phyloP scores from a whole-genome alignment of 805 yeast genomes.

The Isabelozyma pseudorhagii region DNA sequence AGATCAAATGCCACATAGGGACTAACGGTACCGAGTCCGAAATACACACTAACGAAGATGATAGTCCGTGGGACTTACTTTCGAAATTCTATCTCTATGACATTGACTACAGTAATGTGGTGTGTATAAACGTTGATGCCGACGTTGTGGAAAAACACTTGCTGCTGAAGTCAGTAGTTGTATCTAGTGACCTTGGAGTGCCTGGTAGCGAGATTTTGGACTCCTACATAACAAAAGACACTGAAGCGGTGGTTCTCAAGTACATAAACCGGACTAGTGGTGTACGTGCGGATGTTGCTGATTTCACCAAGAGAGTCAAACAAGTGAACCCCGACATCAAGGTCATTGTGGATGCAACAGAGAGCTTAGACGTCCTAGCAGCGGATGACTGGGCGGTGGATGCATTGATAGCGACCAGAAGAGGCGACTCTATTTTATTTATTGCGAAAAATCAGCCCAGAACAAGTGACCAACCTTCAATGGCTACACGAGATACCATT shows the following conservation, averaged over 20 bases:
- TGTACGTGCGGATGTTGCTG: not conserved
- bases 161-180: not conserved
- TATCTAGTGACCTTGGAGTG: not conserved
- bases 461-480: not conserved
- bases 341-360: not conserved
- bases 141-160: not conserved
- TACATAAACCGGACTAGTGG: not conserved
- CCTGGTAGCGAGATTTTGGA: not conserved
- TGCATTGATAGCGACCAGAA: not conserved
- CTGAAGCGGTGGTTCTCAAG: not conserved
- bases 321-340: not conserved
- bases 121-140: not conserved
- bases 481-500: not conserved
- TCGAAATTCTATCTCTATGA: not conserved
- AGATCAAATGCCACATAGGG: not conserved
- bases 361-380: not conserved
- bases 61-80: not conserved
- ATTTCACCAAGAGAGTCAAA: not conserved
- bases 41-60: not conserved
- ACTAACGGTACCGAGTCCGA: not conserved
- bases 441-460: not conserved
- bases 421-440: not conserved
- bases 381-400: not conserved
- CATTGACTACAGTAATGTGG: not conserved
- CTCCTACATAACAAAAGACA: not conserved